These are phyloP conservation scores for Termitomyces sp. DNA, from an alignment of 768 basidiomycete species.

Conservation along the genomic window DNA sequence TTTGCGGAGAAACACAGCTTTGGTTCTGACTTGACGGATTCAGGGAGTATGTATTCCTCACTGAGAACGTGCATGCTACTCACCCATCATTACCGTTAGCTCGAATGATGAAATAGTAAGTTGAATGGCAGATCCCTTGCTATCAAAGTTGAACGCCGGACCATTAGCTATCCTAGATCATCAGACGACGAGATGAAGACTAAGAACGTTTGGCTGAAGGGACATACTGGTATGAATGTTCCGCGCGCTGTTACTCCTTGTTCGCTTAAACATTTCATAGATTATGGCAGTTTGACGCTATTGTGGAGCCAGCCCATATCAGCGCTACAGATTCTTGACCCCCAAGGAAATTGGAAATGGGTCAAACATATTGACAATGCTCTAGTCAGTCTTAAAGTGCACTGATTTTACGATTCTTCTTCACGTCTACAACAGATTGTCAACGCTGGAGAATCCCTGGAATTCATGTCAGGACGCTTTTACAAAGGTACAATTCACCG, in stretches of 20 bases:
- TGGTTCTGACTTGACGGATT: conserved; percentile 25
- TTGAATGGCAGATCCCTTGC: neutral
- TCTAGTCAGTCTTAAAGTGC: conserved; percentile 20
- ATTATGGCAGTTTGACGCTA: conserved; percentile 38
- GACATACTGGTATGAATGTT: conserved; percentile 33
- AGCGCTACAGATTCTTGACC: conserved; percentile 38
- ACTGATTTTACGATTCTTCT: neutral
- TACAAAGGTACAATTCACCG: conserved; percentile 45
- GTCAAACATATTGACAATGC: conserved; percentile 44
- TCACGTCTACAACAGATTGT: conserved; percentile 22
- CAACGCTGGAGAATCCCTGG: conserved; percentile 42
- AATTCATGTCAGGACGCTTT: conserved; percentile 42
- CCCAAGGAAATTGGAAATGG: conserved; percentile 39
- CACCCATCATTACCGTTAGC: conserved; percentile 19
- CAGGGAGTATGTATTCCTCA: conserved; percentile 22
- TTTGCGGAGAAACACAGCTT: conserved; percentile 34
- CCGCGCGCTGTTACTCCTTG: neutral
- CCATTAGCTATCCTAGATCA: conserved; percentile 32
- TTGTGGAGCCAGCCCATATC: conserved; percentile 46
- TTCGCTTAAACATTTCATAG: conserved; percentile 14
- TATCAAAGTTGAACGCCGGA: neutral
- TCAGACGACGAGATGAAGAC: conserved; percentile 35
- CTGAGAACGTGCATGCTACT: neutral
- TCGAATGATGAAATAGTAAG: conserved; percentile 46
- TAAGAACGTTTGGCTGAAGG: conserved; percentile 45